Evolutionary conservation across 371 early-diverging fungal genomes (phyloP), one percentile per base, ranked within the genome.

Genomic region (Funneliformis caledonium): DNA sequence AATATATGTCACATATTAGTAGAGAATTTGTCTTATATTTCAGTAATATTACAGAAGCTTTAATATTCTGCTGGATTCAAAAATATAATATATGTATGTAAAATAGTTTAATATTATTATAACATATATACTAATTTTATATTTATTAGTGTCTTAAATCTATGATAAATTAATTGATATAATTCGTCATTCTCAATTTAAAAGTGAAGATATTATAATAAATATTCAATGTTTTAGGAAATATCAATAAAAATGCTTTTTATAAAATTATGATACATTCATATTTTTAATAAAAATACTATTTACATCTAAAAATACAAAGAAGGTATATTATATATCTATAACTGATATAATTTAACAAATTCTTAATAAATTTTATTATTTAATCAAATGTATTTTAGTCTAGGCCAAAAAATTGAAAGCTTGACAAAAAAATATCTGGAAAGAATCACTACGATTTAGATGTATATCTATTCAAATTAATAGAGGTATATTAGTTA

Each of bases 21-120:
- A 16, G 45, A 12, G 43, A 31, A 8, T 60, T 37, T 56, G 4
- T 8, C 0, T 56, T 16, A 14, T 59, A 74, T 60, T 74, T 74
- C 37, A 31, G 4, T 1, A 74, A 74, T 14, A 7, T 72, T 48
- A 72, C 48, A 1, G n/a, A 45, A 48, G 43, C 31, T 11, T 56
- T 42, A 37, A 31, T 74, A 12, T 74, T 74, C n/a, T 33, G 26
- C 2, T 74, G 59, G 74, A 42, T 74, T 6, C 4, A 14, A 33
- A 74, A 74, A 12, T 59, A 74, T 33, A 52, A 12, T 16, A 74
- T 74, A 19, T 59, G 33, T 74, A 74, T 3, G 31, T 72, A 19
- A 33, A 31, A 45, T 69, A 4, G 12, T n/a, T 47, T 16, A 1
- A 47, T 47, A 22, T n/a, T 43, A 43, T 22, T 47, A 45, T 3